Percentiles rank a stretch among this genome's conserved stretches.
Conservation (phyloP, 2,329 filamentous ascomycete species). For the Capronia americana region DNA sequence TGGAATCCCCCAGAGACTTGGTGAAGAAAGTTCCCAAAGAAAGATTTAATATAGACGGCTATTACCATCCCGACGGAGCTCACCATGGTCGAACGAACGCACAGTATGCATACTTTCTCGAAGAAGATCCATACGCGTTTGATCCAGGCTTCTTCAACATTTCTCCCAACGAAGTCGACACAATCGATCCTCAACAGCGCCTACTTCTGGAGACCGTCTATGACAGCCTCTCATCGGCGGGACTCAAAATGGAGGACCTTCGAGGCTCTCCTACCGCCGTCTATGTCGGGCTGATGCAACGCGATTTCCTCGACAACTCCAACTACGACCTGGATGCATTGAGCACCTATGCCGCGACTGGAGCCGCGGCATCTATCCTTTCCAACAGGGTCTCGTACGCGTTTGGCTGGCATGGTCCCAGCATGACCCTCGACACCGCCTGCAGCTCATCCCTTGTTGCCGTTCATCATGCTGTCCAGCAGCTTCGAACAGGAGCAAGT, state of each 20-base stretch:
- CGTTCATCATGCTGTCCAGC: slow-evolving; percentile 43
- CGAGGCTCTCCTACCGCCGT: slow-evolving; percentile 25
- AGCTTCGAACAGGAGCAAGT: slow-evolving; percentile 20
- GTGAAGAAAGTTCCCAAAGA: slow-evolving; percentile 38
- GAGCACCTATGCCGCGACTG: slow-evolving; percentile 35
- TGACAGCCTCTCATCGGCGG: slow-evolving; percentile 37
- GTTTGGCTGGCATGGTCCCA: slow-evolving; percentile 41
- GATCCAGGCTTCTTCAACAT: slow-evolving; percentile 42
- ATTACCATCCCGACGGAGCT: slow-evolving; percentile 34
- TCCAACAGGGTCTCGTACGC: slow-evolving; percentile 43
- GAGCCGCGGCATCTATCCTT: slow-evolving; percentile 38
- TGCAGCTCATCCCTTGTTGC: slow-evolving; percentile 42
- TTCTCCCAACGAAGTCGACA: slow-evolving; percentile 35
- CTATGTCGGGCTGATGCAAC: slow-evolving; percentile 30
- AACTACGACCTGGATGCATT: slow-evolving; percentile 41
- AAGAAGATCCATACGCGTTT: slow-evolving; percentile 37
- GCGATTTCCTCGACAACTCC: slow-evolving; percentile 40
- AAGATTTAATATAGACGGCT: slow-evolving; percentile 41
- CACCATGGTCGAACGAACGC: slow-evolving; percentile 31
- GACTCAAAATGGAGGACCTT: slow-evolving; percentile 30
- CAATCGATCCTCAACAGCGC: slow-evolving; percentile 41
- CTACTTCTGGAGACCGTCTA: slow-evolving; percentile 41
- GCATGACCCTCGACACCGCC: slow-evolving; percentile 41
- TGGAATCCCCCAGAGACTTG: slow-evolving; percentile 27
- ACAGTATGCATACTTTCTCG: slow-evolving; percentile 37